Base-by-base conservation (phyloP, 345 rosid species). In the Populus davidiana region DNA sequence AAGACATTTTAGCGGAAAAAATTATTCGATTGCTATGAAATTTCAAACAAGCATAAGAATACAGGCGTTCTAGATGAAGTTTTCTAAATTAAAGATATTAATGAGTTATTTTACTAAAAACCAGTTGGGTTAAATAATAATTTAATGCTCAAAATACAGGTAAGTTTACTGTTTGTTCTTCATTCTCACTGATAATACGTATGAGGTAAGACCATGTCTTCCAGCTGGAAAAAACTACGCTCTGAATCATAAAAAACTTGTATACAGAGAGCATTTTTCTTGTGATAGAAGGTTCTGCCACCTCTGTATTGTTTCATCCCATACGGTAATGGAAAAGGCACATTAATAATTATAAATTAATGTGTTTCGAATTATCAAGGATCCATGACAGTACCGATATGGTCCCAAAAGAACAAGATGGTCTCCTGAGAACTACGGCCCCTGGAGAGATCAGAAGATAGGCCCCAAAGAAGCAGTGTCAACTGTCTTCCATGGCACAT, bases 401-500 rank as follows among this genome's bases (percentile, higher is more conserved):
- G 81, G 81, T 73, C 83, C 78, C 75, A 62, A 52, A 23, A 41
- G 35, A 31, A 18, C 62, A 50, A 29, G 43, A 14, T 38, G 16
- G 54, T 41, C 23, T 27, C 50, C 67, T 39, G 72, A 67, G 56
- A 39, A 54, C 6, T 2, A 38, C 27, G 76, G 67, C 70, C 71
- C 76, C 78, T 39, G 21, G 38, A 23, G 29, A 66, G 33, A 66
- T 73, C 81, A 72, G 77, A 66, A 41, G 62, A 62, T 31, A 36
- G 80, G 76, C 62, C 80, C 85, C 81, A 74, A 13, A 76, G 73
- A 38, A 59, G 21, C 75, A 50, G 66, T 62, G 84, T 74, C 75
- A 76, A 38, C 67, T 72, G 54, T 75, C 71, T 64, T 52, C 9
- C 56, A 67, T 77, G 74, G 80, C 93, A 88, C 83, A 80, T 59